Base-by-base conservation (phyloP, 129 eudicot genomes). In the Pulicaria dysenterica region DNA sequence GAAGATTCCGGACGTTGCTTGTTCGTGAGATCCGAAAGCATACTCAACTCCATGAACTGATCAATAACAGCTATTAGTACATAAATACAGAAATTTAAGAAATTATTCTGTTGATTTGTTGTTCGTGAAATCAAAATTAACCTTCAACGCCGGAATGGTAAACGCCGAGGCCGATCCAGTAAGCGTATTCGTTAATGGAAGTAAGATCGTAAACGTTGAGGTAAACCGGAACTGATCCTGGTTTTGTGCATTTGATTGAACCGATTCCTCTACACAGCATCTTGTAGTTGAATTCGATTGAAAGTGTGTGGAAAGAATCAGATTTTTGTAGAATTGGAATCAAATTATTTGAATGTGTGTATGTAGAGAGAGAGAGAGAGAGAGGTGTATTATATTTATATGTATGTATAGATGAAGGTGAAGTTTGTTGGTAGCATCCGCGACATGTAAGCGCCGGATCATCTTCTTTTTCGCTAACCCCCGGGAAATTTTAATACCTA, bases 101-200 rank as follows among this genome's bases (percentile, higher is more conserved):
- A 46, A 11, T 45, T 45, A 3, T 45, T 3, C 0, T 5, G 41
- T 58, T 10, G 34, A 55, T 17, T 44, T 3, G 8, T 48, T 12
- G 34, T 48, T 67, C 45, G 31, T 31, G 10, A 14, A 48, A 48
- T 36, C 5, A 64, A 24, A 76, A 13, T 73, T 24, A n/a, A 92
- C 96, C 98, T 89, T 92, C 88, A 53, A 92, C 91, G 37, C 98
- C 96, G 11, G 96, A 92, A 64, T 92, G 98, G 67, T 92, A 89
- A 44, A 80, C 96, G 4, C 98, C 98, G 8, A 92, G 94, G 34
- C 98, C 96, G 12, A 92, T 64, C 98, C 98, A 92, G 37, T 92
- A 92, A 51, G 96, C 94, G 17, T 87, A 92, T 46, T 91, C 94
- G 54, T 92, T 92, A n/a, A 88, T 77, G 46, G 97, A 66, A 48